Evolutionary conservation across 2,329 filamentous ascomycete genomes (phyloP).

Genomic region (Stachybotrys chlorohalonatus): DNA sequence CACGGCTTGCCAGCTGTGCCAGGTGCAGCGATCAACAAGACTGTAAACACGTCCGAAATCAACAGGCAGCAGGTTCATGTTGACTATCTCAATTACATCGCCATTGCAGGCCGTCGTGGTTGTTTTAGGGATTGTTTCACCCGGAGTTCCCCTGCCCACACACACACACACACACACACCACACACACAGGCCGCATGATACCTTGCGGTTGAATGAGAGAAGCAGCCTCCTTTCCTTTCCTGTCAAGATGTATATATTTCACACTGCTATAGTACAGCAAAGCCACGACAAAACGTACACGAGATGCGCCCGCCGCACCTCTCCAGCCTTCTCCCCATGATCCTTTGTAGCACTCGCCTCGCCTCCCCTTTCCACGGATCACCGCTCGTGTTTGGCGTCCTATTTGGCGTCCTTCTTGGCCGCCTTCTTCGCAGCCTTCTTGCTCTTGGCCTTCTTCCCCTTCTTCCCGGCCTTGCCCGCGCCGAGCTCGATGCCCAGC

Average conservation of each 20-base stretch:
- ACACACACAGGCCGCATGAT: too few relatives aligned
- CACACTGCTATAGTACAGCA: neutral
- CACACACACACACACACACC: too few relatives aligned
- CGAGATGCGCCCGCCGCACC: neutral
- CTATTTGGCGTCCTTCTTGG: slow-evolving; percentile 17
- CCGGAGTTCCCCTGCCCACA: too few relatives aligned
- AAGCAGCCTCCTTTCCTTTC: neutral
- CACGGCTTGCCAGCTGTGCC: too few relatives aligned
- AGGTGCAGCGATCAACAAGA: too few relatives aligned
- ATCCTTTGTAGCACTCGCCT: neutral
- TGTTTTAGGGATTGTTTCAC: too few relatives aligned
- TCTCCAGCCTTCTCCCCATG: neutral
- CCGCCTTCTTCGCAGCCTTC: slow-evolving; percentile 24
- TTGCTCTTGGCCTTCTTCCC: slow-evolving; percentile 21
- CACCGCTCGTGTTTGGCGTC: slow-evolving; percentile 19
- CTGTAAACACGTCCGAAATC: too few relatives aligned
- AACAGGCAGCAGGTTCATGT: too few relatives aligned
- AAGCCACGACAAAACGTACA: neutral
- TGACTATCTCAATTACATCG: too few relatives aligned
- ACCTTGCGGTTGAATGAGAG: too few relatives aligned
- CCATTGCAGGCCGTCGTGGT: too few relatives aligned
- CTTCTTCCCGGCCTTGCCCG: slow-evolving; percentile 22
- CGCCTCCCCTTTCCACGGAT: neutral
- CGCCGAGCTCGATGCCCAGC: slow-evolving; percentile 18
- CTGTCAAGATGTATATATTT: neutral